These are phyloP conservation scores for Penicillium freii DNA, from an alignment of 2,329 filamentous ascomycete species.

Conservation along the genomic window DNA sequence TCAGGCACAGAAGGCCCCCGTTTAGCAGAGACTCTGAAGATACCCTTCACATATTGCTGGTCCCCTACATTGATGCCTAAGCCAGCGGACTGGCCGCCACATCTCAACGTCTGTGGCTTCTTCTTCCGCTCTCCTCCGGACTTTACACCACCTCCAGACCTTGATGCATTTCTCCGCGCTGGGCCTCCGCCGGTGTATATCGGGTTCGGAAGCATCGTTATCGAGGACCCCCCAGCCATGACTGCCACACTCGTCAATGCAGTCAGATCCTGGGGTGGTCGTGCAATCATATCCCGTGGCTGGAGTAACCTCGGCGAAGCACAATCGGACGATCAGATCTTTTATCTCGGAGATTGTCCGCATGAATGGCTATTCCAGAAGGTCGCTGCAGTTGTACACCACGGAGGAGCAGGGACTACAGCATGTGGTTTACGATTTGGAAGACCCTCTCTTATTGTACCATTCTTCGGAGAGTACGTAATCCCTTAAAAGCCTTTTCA, in stretches of 20 bases:
- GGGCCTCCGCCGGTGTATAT: slow-evolving; percentile 54
- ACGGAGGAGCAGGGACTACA: slow-evolving; percentile 58
- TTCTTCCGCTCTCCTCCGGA: slow-evolving; percentile 37
- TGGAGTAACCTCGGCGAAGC: slow-evolving; percentile 49
- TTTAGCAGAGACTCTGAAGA: slow-evolving; percentile 31
- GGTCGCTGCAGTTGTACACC: slow-evolving; percentile 56
- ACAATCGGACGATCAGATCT: slow-evolving; percentile 36
- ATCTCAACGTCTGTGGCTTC: slow-evolving; percentile 43
- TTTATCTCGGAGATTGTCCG: slow-evolving; percentile 53
- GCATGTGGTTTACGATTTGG: slow-evolving; percentile 52
- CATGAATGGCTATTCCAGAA: slow-evolving; percentile 58
- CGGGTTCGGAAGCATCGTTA: slow-evolving; percentile 55
- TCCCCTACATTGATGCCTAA: slow-evolving; percentile 38
- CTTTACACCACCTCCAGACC: slow-evolving; percentile 39
- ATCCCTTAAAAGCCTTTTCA: fast-evolving
- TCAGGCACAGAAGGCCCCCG: slow-evolving; percentile 32
- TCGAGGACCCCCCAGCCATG: slow-evolving; percentile 48
- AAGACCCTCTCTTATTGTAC: slow-evolving; percentile 54
- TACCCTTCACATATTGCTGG: slow-evolving; percentile 44
- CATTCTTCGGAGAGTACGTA: slow-evolving; percentile 52
- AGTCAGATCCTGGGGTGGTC: slow-evolving; percentile 45
- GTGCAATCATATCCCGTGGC: slow-evolving; percentile 54
- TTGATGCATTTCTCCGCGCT: slow-evolving; percentile 43
- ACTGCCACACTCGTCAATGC: slow-evolving; percentile 48
- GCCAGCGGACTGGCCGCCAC: slow-evolving; percentile 35